Evolutionary conservation across 2,329 filamentous ascomycete species (phyloP).

Genomic region (Aspergillus sp.): DNA sequence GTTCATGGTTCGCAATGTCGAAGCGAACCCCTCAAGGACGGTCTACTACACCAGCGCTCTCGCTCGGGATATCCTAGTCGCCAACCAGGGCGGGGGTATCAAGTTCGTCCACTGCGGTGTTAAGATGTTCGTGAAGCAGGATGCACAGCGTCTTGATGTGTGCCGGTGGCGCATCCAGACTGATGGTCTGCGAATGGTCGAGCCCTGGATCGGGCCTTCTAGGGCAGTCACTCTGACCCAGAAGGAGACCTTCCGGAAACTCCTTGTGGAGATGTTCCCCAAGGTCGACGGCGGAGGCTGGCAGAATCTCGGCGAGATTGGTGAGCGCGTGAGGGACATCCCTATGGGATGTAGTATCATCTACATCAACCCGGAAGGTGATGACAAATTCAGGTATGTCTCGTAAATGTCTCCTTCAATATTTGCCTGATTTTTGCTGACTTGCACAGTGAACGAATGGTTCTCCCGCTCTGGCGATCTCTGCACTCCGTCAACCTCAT

Average conservation of each 20-base stretch:
- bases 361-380: conserved; percentile 70
- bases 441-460: conserved; percentile 67
- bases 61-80: conserved; percentile 77
- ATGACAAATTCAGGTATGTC: conserved; percentile 56
- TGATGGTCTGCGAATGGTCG: conserved; percentile 86
- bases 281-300: conserved; percentile 75
- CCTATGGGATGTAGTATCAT: conserved; percentile 91
- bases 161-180: conserved; percentile 95
- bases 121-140: conserved; percentile 99
- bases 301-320: conserved; percentile 80
- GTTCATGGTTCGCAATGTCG: conserved; percentile 93
- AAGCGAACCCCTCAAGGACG: conserved; percentile 83
- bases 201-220: conserved; percentile 81
- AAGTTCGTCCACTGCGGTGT: conserved; percentile 97
- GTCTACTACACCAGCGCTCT: conserved; percentile 94
- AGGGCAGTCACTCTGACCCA: conserved; percentile 73
- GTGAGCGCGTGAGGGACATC: conserved; percentile 74
- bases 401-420: neutral
- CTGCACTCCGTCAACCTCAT: conserved; percentile 91
- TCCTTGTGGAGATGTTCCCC: conserved; percentile 96
- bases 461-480: conserved; percentile 91
- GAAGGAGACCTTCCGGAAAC: conserved; percentile 74
- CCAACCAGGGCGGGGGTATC: conserved; percentile 87
- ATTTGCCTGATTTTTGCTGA: conserved; percentile 18
- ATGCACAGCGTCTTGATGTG: conserved; percentile 79